Conservation (phyloP, 768 basidiomycete genomes). For the Cystoderma amianthinum region DNA sequence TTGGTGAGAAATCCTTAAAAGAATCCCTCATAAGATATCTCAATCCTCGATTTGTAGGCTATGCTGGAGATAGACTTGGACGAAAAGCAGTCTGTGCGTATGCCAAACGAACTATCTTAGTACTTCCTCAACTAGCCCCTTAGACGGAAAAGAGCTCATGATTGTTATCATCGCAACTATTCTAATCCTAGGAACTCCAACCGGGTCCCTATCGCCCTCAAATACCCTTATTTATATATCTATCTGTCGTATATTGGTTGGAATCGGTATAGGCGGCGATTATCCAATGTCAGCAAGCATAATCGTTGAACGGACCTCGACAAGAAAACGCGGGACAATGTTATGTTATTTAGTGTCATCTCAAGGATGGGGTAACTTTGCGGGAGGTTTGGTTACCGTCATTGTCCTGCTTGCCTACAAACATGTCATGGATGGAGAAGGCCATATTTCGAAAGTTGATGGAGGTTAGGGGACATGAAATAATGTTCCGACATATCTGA, state of each 20-base stretch:
- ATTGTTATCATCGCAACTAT: conserved; percentile 77
- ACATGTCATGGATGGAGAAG: conserved; percentile 50
- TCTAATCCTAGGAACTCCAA: conserved; percentile 58
- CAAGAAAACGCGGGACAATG: conserved; percentile 60
- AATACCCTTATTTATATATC: conserved; percentile 54
- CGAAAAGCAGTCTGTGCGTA: conserved; percentile 58
- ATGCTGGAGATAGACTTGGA: conserved; percentile 43
- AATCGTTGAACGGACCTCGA: conserved; percentile 57
- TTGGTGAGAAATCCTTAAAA: conserved; percentile 25
- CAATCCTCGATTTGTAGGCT: neutral
- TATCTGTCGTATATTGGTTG: conserved; percentile 65
- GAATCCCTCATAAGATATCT: neutral
- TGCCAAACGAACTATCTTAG: neutral
- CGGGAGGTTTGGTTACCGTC: conserved; percentile 55
- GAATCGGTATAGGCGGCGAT: conserved; percentile 75
- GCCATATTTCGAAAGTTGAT: conserved; percentile 58
- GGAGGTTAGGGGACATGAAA: conserved; percentile 48
- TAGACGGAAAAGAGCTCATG: conserved; percentile 76
- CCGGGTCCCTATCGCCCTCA: conserved; percentile 47
- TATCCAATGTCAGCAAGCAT: conserved; percentile 74
- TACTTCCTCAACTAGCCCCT: conserved; percentile 1
- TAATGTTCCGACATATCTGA: neutral
- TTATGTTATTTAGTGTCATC: conserved; percentile 73
- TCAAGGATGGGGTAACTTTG: conserved; percentile 71
- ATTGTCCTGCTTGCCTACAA: conserved; percentile 61